phyloP scores from a whole-genome alignment of 495 filamentous ascomycete genomes.

The Elasticomyces elasticus region DNA sequence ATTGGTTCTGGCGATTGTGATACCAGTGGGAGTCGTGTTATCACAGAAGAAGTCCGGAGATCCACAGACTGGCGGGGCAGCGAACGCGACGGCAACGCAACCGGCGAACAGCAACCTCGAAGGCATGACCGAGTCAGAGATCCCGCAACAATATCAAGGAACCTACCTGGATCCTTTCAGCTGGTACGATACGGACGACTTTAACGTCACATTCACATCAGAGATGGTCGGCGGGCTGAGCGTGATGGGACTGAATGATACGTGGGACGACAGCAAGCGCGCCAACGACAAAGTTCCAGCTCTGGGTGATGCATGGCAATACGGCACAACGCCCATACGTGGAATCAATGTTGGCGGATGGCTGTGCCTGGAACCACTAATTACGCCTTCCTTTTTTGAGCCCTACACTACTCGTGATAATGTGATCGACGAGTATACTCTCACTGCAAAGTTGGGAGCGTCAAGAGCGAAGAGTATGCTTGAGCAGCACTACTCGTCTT shows the following conservation, averaged over 20 bases:
- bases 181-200: slow-evolving; percentile 85
- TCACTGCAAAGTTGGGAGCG: slow-evolving; percentile 58
- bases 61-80: slow-evolving; percentile 13
- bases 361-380: slow-evolving; percentile 90
- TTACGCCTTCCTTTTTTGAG: slow-evolving; percentile 82
- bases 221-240: slow-evolving; percentile 74
- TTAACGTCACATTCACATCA: slow-evolving; percentile 90
- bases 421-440: slow-evolving; percentile 82
- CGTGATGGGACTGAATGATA: slow-evolving; percentile 77
- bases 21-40: slow-evolving; percentile 61
- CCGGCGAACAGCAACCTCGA: slow-evolving; percentile 49
- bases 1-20: slow-evolving; percentile 59
- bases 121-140: slow-evolving; percentile 47
- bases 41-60: slow-evolving; percentile 49
- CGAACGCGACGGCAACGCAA: slow-evolving; percentile 27
- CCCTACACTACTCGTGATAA: slow-evolving; percentile 48
- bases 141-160: slow-evolving; percentile 60
- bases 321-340: slow-evolving; percentile 66
- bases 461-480: slow-evolving; percentile 49
- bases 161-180: slow-evolving; percentile 80
- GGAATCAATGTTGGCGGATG: slow-evolving; percentile 94
- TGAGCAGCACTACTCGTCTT: slow-evolving; percentile 84
- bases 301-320: slow-evolving; percentile 63
- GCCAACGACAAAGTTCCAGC: slow-evolving; percentile 73
- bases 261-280: slow-evolving; percentile 73